These are phyloP conservation scores for Corynespora cassiicola DNA, from an alignment of 2,329 filamentous ascomycete genomes.

Conservation along the genomic window DNA sequence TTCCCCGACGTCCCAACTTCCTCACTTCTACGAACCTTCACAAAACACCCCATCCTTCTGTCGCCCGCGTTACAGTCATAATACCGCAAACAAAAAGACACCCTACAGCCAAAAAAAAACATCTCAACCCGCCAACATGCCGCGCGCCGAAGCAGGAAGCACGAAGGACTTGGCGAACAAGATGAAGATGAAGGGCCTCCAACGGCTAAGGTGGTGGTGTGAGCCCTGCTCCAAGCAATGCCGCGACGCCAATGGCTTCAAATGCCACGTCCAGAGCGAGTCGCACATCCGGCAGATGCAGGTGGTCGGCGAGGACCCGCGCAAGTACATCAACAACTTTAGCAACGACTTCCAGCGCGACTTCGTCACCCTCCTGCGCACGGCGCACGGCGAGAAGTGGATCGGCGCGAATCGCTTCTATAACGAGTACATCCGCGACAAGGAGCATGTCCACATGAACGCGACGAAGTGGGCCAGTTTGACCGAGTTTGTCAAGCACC, in stretches of 20 bases:
- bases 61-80: too few species aligned
- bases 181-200: slow-evolving; percentile 69
- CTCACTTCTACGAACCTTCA: too few species aligned
- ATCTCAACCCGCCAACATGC: slow-evolving; percentile 69
- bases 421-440: slow-evolving; percentile 82
- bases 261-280: slow-evolving; percentile 80
- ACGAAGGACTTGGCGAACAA: slow-evolving; percentile 92
- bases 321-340: slow-evolving; percentile 83
- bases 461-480: slow-evolving; percentile 86
- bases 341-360: slow-evolving; percentile 81
- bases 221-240: slow-evolving; percentile 77
- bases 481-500: slow-evolving; percentile 86
- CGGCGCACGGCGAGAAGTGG: slow-evolving; percentile 88
- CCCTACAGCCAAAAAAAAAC: too few species aligned
- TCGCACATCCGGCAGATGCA: slow-evolving; percentile 90
- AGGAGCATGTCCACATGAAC: slow-evolving; percentile 87
- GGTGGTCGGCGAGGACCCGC: slow-evolving; percentile 84
- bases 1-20: too few species aligned
- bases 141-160: slow-evolving; percentile 87
- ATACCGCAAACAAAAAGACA: too few species aligned
- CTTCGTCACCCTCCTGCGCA: slow-evolving; percentile 78
- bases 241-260: slow-evolving; percentile 78
- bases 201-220: slow-evolving; percentile 78
- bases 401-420: slow-evolving; percentile 94
- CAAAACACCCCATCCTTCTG: too few species aligned